Evolutionary conservation across 2,329 filamentous ascomycete species (phyloP).

Genomic region (Colletotrichum australisinense): DNA sequence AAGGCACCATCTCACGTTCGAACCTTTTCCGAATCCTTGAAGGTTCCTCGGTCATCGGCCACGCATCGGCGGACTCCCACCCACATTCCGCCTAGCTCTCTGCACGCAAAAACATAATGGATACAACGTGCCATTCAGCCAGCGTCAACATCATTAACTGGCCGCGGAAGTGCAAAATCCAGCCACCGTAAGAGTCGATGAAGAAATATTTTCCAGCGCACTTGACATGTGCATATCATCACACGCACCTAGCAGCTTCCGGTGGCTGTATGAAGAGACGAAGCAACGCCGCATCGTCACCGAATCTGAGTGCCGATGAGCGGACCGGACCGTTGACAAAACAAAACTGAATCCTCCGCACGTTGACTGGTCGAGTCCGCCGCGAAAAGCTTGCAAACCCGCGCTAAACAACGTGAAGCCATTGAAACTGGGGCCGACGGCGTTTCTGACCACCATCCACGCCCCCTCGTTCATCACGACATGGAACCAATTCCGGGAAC

Average conservation of each 20-base stretch:
- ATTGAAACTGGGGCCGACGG: background rate
- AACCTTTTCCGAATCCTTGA: background rate
- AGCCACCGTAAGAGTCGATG: background rate
- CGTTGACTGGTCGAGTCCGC: background rate
- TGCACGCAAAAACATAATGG: background rate
- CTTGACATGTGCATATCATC: too few relatives aligned
- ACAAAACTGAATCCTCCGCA: background rate
- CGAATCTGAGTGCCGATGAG: slow-evolving; percentile 4
- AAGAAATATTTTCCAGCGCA: too few relatives aligned
- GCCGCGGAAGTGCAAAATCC: background rate
- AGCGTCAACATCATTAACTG: background rate
- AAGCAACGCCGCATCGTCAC: background rate
- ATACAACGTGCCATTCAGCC: background rate
- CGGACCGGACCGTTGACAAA: slow-evolving; percentile 20
- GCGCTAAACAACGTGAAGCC: background rate
- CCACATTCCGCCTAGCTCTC: slow-evolving; percentile 18
- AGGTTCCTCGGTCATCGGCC: background rate
- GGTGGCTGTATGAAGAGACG: background rate
- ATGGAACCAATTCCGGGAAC: background rate
- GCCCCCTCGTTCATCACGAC: background rate
- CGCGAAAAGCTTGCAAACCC: background rate
- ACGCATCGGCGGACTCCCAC: slow-evolving; percentile 4
- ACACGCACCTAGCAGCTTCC: background rate
- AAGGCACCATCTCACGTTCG: too few relatives aligned
- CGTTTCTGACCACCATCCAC: background rate